phyloP scores from a whole-genome alignment of 1,284 basidiomycete genomes.

The Sanghuangporus weigelae region DNA sequence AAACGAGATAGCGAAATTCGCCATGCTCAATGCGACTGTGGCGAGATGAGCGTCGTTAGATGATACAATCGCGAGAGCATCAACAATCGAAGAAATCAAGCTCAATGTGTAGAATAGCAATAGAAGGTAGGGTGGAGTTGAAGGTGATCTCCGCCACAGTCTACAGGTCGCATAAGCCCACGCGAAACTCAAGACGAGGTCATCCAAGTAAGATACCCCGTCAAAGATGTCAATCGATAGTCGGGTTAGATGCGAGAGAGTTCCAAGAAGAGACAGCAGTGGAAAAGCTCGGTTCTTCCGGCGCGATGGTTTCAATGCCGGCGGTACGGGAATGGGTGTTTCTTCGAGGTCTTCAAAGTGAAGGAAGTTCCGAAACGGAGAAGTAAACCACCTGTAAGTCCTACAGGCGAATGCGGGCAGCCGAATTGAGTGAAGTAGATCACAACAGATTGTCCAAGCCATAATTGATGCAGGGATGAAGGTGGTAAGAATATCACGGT shows the following conservation, averaged over 20 bases:
- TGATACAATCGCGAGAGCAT: conserved; percentile 28
- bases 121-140: conserved; percentile 49
- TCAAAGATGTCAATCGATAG: neutral
- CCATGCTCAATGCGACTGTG: conserved; percentile 22
- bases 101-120: conserved; percentile 39
- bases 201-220: neutral
- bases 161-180: conserved; percentile 45
- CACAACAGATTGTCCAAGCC: conserved; percentile 10
- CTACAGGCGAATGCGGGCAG: conserved; percentile 28
- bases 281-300: conserved; percentile 34
- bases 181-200: conserved; percentile 27
- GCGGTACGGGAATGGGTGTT: conserved; percentile 21
- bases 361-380: conserved; percentile 51
- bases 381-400: conserved; percentile 27
- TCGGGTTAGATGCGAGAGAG: neutral
- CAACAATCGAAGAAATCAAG: conserved; percentile 30
- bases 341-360: conserved; percentile 45
- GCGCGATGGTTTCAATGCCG: conserved; percentile 21
- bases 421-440: conserved; percentile 13
- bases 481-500: neutral
- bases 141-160: conserved; percentile 35
- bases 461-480: conserved; percentile 4
- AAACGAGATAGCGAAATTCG: conserved; percentile 32
- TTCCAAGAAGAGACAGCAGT: conserved; percentile 28
- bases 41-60: conserved; percentile 17